Evolutionary conservation across 169 alveolate species (phyloP), one percentile per base, ranked within the genome.

Genomic region (Cryptosporidium ryanae): DNA sequence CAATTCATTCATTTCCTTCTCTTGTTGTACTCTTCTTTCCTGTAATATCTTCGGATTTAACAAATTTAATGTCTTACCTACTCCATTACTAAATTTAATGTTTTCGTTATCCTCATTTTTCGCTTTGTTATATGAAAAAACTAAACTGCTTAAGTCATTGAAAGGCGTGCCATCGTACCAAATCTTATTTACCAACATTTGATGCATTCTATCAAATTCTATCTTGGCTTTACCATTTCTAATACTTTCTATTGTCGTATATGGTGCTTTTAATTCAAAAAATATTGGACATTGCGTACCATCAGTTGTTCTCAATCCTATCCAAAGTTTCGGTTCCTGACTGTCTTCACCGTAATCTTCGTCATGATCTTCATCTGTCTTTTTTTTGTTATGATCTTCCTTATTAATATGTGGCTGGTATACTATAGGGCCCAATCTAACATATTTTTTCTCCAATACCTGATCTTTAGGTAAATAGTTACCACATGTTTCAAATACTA

Each of bases 141-240:
- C 65, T 65, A 90, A 17, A 6, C 84, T 90, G 13, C 81, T 82
- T n/a, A 90, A 66, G n/a, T 65, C 63, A 12, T 34, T 46, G 64
- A 84, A 90, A 7, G 59, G 34, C 23, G 63, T 81, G 1, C 93
- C 92, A 27, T 90, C 71, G 13, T 82, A 84, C 91, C 89, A 83
- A 25, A 71, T 81, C 23, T 84, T 87, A 46, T 64, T 68, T 25
- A 90, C 93, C 38, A 70, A 44, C 84, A 70, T 70, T 23, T 55
- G 66, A 32, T 70, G 84, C 50, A 70, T 70, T 18, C 84, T 50
- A 54, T 70, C 84, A 70, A 70, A 70, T 43, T 70, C 84, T 54
- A 70, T 70, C 44, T 70, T 70, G 7, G 84, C 84, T 13, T 50
- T 52, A 1, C 84, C 84, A 57, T 70, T 55, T 70, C 67, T 70